phyloP scores from a whole-genome alignment of 441 rosid genomes.

The Hura crepitans region DNA sequence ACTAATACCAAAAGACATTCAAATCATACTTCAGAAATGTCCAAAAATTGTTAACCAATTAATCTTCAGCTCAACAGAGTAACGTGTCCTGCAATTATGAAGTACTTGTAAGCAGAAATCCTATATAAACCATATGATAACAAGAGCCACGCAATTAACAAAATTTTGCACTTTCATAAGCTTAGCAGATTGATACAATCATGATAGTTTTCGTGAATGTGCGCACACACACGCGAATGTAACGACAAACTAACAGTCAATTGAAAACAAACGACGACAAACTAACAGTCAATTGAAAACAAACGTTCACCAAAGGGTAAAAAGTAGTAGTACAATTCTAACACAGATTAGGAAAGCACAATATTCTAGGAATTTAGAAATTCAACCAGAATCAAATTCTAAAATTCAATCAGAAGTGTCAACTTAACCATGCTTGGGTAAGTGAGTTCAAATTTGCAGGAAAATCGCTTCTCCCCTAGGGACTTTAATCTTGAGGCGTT shows the following conservation, averaged over 20 bases:
- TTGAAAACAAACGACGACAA: not conserved
- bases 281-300: too few relatives aligned
- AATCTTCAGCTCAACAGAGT: not conserved
- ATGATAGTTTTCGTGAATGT: too few relatives aligned
- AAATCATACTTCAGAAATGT: not conserved
- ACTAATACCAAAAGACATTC: not conserved
- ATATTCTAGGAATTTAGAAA: not conserved
- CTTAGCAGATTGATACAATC: too few relatives aligned
- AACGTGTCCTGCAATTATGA: not conserved
- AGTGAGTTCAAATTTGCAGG: not conserved
- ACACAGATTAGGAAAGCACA: not conserved
- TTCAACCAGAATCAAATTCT: not conserved
- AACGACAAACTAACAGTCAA: not conserved
- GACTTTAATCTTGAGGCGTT: not conserved
- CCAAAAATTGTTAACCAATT: not conserved
- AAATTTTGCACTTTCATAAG: too few relatives aligned
- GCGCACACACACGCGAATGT: too few relatives aligned
- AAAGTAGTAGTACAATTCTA: not conserved
- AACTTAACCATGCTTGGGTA: not conserved
- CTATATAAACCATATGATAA: too few relatives aligned
- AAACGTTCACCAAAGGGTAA: not conserved
- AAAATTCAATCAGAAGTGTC: not conserved
- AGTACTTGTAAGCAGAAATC: too few relatives aligned
- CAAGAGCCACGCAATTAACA: too few relatives aligned
- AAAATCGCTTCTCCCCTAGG: not conserved